These are phyloP conservation scores for Xeromyces bisporus DNA, from an alignment of 495 filamentous ascomycete genomes.

Conservation along the genomic window DNA sequence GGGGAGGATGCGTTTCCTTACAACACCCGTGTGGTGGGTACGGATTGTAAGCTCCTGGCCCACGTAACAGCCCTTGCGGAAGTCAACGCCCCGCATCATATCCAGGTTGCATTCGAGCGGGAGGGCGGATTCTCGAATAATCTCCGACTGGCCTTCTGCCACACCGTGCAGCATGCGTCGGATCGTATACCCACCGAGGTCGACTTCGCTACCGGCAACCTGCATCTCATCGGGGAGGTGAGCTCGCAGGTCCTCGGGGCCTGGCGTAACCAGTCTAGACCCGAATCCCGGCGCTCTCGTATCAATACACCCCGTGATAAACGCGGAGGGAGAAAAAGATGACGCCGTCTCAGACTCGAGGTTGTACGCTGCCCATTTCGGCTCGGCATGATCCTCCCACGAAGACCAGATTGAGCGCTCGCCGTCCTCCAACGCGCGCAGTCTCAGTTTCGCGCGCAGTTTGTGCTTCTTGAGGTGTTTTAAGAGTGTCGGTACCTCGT, in stretches of 20 bases:
- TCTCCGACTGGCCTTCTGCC: conserved; percentile 67
- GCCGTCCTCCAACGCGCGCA: conserved; percentile 43
- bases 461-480: conserved; percentile 70
- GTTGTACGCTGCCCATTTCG: conserved; percentile 30
- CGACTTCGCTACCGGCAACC: conserved; percentile 19
- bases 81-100: conserved; percentile 67
- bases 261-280: conserved; percentile 34
- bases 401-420: conserved; percentile 49
- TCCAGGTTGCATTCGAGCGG: conserved; percentile 79
- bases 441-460: conserved; percentile 56
- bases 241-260: conserved; percentile 20
- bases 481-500: conserved; percentile 39
- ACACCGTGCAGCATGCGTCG: conserved; percentile 64
- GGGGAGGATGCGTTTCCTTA: conserved; percentile 79
- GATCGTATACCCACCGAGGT: conserved; percentile 38
- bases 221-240: conserved; percentile 22
- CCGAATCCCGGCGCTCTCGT: conserved; percentile 54
- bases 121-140: conserved; percentile 47
- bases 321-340: conserved; percentile 9
- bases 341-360: conserved; percentile 20
- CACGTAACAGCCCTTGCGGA: conserved; percentile 90
- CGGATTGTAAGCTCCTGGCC: conserved; percentile 93
- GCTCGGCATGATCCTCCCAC: conserved; percentile 38
- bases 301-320: conserved; percentile 37
- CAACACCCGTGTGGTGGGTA: conserved; percentile 83